Evolutionary conservation across 805 yeast species (phyloP).

Genomic region (Metschnikowia lunata): DNA sequence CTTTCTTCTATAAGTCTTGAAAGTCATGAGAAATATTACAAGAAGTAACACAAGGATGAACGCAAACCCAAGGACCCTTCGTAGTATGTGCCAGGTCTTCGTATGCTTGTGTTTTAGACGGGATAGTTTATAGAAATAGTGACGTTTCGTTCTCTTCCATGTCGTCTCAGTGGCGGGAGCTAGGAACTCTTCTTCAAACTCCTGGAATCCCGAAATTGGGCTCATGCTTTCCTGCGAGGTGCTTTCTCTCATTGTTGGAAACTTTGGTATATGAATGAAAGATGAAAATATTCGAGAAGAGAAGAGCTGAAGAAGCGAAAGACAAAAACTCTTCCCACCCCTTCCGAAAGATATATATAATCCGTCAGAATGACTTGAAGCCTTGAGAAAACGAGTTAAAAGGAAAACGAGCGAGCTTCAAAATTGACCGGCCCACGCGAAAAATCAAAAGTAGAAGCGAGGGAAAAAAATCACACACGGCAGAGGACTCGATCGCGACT

Average conservation of each 20-base stretch:
- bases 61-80: conserved; percentile 2
- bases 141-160: conserved; percentile 1
- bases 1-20: not conserved
- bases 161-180: not conserved
- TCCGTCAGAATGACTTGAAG: no score
- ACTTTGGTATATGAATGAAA: not conserved
- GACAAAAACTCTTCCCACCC: not conserved
- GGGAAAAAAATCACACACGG: conserved; percentile 1
- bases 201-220: conserved; percentile 2
- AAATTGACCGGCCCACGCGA: conserved; percentile 2
- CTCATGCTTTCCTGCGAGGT: conserved; percentile 3
- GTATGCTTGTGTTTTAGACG: conserved; percentile 1
- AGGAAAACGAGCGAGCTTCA: no score
- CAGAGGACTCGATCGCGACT: not conserved
- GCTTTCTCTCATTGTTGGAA: conserved; percentile 3
- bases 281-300: not conserved
- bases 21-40: not conserved
- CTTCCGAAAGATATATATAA: no score
- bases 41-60: conserved; percentile 1
- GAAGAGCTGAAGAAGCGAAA: not conserved
- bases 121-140: not conserved
- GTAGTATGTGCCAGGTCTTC: conserved; percentile 3
- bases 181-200: conserved; percentile 3
- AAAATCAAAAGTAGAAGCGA: conserved; percentile 1
- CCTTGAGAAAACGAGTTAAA: no score